These are phyloP conservation scores for Arthrobotrys sinensis DNA, from an alignment of 2,329 filamentous ascomycete genomes.

Conservation along the genomic window DNA sequence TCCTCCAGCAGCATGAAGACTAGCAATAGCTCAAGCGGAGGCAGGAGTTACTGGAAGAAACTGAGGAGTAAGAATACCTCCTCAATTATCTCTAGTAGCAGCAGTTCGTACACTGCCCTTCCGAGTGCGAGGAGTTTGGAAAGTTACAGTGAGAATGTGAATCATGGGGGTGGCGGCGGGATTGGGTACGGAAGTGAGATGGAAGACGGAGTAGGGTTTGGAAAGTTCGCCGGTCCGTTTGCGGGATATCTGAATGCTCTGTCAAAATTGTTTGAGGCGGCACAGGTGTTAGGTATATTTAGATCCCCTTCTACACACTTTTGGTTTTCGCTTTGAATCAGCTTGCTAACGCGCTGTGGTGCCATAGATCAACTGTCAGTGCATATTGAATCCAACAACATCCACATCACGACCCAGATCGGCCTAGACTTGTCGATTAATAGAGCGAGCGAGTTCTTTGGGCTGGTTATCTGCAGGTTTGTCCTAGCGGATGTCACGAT, in stretches of 20 bases:
- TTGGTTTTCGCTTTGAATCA: conserved; percentile 1
- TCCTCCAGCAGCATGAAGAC: conserved; percentile 66
- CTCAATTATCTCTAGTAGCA: conserved; percentile 69
- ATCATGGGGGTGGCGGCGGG: conserved; percentile 65
- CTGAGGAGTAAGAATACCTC: conserved; percentile 82
- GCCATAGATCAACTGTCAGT: conserved; percentile 61
- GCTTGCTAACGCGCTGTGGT: conserved; percentile 20
- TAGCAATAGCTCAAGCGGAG: conserved; percentile 72
- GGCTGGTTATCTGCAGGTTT: conserved; percentile 95
- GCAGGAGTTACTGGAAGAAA: conserved; percentile 77
- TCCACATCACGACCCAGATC: conserved; percentile 90
- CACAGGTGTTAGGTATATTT: conserved; percentile 88
- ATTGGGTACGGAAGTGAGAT: conserved; percentile 63
- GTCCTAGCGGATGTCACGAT: conserved; percentile 86
- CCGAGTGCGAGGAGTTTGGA: conserved; percentile 54
- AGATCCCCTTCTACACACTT: conserved; percentile 2
- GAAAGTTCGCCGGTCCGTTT: conserved; percentile 85
- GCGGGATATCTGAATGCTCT: conserved; percentile 91
- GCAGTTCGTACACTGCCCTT: conserved; percentile 50
- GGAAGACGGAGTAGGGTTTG: conserved; percentile 62
- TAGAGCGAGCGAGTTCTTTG: conserved; percentile 97
- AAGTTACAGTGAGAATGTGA: conserved; percentile 68
- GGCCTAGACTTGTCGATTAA: conserved; percentile 93
- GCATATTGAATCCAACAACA: conserved; percentile 80
- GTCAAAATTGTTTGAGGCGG: conserved; percentile 91